Evolutionary conservation across 1,284 basidiomycete species (phyloP).

Genomic region (Trichosporon asahii): DNA sequence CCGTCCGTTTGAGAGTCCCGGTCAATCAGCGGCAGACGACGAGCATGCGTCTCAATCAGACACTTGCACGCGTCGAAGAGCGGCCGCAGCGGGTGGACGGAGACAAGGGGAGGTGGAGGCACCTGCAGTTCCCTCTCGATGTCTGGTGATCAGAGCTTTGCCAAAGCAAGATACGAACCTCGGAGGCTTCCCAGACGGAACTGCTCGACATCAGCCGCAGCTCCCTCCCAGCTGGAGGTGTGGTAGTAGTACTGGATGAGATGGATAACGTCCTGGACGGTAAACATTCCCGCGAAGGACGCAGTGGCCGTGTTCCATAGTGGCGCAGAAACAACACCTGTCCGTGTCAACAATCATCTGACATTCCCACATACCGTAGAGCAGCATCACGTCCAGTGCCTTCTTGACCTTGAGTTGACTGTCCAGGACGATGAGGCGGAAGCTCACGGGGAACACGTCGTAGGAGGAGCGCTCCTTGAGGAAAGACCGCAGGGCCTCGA

Average conservation of each 20-base stretch:
- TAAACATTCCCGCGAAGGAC: conserved; percentile 88
- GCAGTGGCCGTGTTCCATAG: conserved; percentile 94
- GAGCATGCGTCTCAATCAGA: conserved; percentile 92
- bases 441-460: conserved; percentile 94
- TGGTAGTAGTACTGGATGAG: conserved; percentile 95
- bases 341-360: not conserved
- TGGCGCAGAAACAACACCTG: conserved; percentile 95
- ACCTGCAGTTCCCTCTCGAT: conserved; percentile 92
- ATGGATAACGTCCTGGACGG: conserved; percentile 91
- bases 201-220: conserved; percentile 87
- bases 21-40: conserved; percentile 89
- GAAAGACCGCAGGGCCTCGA: conserved; percentile 74
- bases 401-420: conserved; percentile 91
- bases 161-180: conserved; percentile 58
- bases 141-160: conserved; percentile 56
- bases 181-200: conserved; percentile 83
- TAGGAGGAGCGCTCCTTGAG: conserved; percentile 83
- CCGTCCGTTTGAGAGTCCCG: conserved; percentile 89
- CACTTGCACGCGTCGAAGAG: conserved; percentile 87
- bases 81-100: conserved; percentile 80
- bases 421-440: conserved; percentile 93
- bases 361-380: conserved; percentile 66
- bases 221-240: conserved; percentile 77
- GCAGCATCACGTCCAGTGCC: conserved; percentile 79
- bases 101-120: conserved; percentile 83